Percentiles rank a stretch among this genome's conserved stretches.
These are phyloP conservation scores for Aspergillus conjunctus DNA, from an alignment of 495 filamentous ascomycete species.

Conservation along the genomic window DNA sequence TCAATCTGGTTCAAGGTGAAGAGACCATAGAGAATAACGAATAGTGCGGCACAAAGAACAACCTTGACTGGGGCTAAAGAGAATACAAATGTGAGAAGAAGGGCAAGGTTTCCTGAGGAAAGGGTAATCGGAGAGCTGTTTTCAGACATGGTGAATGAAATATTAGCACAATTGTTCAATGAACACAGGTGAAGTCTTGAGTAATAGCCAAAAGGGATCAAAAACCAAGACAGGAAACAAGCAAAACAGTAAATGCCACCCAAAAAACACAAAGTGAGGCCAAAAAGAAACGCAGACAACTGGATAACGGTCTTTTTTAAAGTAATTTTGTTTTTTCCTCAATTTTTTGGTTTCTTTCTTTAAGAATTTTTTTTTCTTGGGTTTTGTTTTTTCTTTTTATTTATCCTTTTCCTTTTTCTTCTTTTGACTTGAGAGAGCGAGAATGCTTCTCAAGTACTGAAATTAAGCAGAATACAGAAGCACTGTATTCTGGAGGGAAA, in stretches of 20 bases:
- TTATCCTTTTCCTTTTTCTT: slow-evolving; percentile 5
- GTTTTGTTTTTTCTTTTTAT: slow-evolving; percentile 4
- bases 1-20: slow-evolving; percentile 17
- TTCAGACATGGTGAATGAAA: slow-evolving; percentile 8
- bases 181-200: neutral
- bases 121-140: neutral
- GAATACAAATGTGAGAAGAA: slow-evolving; percentile 9
- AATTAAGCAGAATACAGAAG: neutral
- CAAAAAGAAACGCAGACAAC: slow-evolving; percentile 5
- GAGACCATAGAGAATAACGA: slow-evolving; percentile 24
- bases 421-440: slow-evolving; percentile 2
- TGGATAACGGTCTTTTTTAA: neutral
- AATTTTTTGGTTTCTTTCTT: slow-evolving; percentile 2
- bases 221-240: slow-evolving; percentile 2
- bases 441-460: neutral
- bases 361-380: neutral
- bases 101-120: neutral
- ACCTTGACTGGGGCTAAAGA: slow-evolving; percentile 7
- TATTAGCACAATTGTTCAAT: slow-evolving; percentile 10
- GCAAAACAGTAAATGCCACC: neutral
- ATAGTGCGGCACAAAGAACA: slow-evolving; percentile 15
- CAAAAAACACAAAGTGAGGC: slow-evolving; percentile 6
- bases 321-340: neutral
- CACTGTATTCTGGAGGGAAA: slow-evolving; percentile 7
- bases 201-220: slow-evolving; percentile 3